Base-by-base conservation (phyloP, 2,329 filamentous ascomycete species). In the Penicillium polonicum region DNA sequence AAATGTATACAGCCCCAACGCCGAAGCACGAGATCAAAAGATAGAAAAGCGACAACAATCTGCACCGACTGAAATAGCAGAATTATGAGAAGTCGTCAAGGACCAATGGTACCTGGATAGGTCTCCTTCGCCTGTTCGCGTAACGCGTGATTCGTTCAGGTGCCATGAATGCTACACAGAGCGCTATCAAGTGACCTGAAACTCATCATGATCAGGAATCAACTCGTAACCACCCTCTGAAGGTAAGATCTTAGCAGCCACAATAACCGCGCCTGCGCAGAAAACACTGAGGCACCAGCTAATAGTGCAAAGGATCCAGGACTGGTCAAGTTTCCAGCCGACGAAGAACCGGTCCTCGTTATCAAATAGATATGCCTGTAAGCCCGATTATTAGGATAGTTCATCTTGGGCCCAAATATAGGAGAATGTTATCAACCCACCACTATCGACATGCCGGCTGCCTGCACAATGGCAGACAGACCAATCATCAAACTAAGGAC, bases 211-310 rank as follows among this genome's bases (percentile, higher is more conserved):
- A 52, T 79, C 77, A 8, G 79, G 85, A 70, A 87, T 91, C 61
- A 90, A 83, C 72, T 96, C 90, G 77, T 96, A 97, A 55, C 91
- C 92, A 68, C 89, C 90, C 72, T 97, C 92, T 0, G 86, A 83
- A 0, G 91, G 88, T 43, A 96, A 79, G 23, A 89, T 74, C 58
- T 86, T 85, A 5, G 88, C 88, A 2, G 90, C 89, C 12, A 85
- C 76, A 1, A 83, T 79, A 53, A 97, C 79, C 13, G 83, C 85
- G 15, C 80, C 70, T 0, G 79, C 80, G 56, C 83, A 81, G 17
- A 85, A 60, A 35, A 83, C 63, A 59, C 83, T 75, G 3, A 85
- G 70, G 53, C 75, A 78, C 83, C 84, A 87, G 65, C 83, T 85
- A 27, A 83, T 78, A 25, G 83, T 87, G 71, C 85, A 86, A 54